Evolutionary conservation across 768 basidiomycete species (phyloP).

Genomic region (Podaxis sp.): DNA sequence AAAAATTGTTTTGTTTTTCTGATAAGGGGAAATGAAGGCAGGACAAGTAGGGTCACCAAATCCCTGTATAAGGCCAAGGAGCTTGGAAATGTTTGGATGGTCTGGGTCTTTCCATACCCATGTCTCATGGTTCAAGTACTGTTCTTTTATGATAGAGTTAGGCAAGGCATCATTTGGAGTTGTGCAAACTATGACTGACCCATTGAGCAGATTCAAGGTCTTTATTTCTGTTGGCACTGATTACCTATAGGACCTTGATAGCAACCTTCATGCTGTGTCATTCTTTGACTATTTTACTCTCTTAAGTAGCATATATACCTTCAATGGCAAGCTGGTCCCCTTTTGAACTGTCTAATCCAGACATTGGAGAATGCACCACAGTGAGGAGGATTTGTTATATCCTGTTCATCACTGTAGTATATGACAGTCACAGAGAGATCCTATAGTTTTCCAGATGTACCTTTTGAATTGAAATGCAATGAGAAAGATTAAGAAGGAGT

Average conservation of each 20-base stretch:
- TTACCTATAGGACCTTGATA: not conserved
- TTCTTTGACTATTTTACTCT: not conserved
- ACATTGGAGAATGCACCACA: not conserved
- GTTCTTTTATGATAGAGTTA: not conserved
- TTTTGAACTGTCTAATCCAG: not conserved
- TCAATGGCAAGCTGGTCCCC: not conserved
- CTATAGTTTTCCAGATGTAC: too few species aligned
- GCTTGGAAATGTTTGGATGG: not conserved
- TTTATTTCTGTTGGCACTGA: not conserved
- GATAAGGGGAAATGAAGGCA: not conserved
- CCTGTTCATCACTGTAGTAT: too few species aligned
- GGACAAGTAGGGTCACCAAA: not conserved
- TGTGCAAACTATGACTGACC: not conserved
- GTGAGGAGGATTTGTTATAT: too few species aligned
- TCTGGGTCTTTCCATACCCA: not conserved
- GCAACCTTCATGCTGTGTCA: not conserved
- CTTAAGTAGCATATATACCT: not conserved
- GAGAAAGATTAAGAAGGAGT: too few species aligned
- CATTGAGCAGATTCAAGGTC: not conserved
- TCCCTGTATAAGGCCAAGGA: not conserved
- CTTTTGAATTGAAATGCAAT: too few species aligned
- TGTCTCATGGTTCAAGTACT: not conserved
- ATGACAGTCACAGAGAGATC: too few species aligned
- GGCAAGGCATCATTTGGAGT: not conserved
- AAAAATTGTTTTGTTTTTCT: not conserved